A percentile compares a stretch with the other conserved stretches of the same genome.
phyloP scores from a whole-genome alignment of 176 grass and related monocot species.

The Phragmites australis region DNA sequence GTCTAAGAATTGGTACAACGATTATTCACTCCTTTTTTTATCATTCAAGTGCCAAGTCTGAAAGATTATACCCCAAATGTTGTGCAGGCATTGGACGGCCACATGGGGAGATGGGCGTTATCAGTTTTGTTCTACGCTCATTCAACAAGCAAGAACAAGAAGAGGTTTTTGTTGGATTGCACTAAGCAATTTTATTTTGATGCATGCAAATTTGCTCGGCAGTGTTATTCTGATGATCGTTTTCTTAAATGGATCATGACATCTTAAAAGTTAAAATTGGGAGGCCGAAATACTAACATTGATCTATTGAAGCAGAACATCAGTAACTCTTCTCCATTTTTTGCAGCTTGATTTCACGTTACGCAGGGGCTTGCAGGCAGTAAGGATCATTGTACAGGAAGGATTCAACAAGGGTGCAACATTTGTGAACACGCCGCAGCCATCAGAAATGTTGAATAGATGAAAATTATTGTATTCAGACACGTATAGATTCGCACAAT shows the following conservation, averaged over 20 bases:
- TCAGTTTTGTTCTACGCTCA: slow-evolving; percentile 58
- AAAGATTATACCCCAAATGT: not conserved
- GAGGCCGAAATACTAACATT: not conserved
- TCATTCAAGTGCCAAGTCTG: not conserved
- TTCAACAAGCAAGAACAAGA: slow-evolving; percentile 68
- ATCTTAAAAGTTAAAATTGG: not conserved
- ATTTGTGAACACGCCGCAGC: slow-evolving; percentile 59
- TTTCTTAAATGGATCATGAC: not conserved
- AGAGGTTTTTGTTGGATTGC: slow-evolving; percentile 54
- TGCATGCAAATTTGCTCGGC: not conserved
- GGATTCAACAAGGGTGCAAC: slow-evolving; percentile 77
- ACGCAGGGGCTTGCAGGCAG: slow-evolving; percentile 53
- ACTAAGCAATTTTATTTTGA: not conserved
- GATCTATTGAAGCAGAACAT: not conserved
- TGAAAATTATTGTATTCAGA: slow-evolving; percentile 20
- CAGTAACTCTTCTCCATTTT: not conserved
- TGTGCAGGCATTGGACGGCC: slow-evolving; percentile 67
- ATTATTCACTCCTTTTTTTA: not conserved
- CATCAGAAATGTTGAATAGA: slow-evolving; percentile 53
- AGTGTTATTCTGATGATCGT: not conserved
- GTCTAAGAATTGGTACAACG: slow-evolving; percentile 63
- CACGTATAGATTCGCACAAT: not conserved
- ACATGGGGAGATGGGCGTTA: slow-evolving; percentile 61
- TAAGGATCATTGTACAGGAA: slow-evolving; percentile 60
- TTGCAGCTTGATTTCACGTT: slow-evolving; percentile 64